Evolutionary conservation across 148 eudicot genomes (phyloP).

Genomic region (Hydrangea macrophylla): DNA sequence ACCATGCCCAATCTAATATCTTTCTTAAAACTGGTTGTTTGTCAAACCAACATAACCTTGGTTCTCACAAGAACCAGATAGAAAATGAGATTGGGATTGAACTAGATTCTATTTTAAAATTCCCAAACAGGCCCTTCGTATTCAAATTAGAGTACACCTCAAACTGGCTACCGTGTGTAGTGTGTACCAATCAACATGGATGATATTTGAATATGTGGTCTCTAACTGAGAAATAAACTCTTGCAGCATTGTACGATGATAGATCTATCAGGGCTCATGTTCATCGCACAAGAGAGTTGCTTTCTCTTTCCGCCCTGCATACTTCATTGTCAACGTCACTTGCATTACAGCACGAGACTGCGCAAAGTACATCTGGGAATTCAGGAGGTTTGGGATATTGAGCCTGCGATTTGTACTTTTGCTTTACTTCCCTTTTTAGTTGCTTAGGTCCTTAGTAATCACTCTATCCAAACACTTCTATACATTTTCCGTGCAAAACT

Average conservation of each 20-base stretch:
- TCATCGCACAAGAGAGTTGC: constrained; percentile 89
- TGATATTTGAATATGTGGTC: not conserved
- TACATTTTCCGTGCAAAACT: not conserved
- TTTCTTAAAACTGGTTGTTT: no score
- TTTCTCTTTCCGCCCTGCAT: constrained; percentile 82
- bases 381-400: constrained; percentile 53
- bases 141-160: no score
- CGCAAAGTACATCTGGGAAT: constrained; percentile 43
- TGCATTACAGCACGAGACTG: constrained; percentile 79
- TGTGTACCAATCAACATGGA: not conserved
- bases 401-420: not conserved
- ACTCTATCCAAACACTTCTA: not conserved
- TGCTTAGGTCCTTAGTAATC: constrained; percentile 3
- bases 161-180: not conserved
- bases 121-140: no score
- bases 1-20: no score
- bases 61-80: no score
- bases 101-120: no score
- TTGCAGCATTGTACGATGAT: constrained; percentile 90
- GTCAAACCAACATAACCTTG: no score
- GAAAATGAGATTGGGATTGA: no score
- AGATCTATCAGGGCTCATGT: constrained; percentile 95
- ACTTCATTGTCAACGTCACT: constrained; percentile 88
- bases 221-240: constrained; percentile 19
- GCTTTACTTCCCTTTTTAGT: constrained; percentile 1